Percentiles rank a stretch among this genome's conserved stretches.
phyloP scores from a whole-genome alignment of 2,329 filamentous ascomycete genomes.

The Monosporascus sp. region DNA sequence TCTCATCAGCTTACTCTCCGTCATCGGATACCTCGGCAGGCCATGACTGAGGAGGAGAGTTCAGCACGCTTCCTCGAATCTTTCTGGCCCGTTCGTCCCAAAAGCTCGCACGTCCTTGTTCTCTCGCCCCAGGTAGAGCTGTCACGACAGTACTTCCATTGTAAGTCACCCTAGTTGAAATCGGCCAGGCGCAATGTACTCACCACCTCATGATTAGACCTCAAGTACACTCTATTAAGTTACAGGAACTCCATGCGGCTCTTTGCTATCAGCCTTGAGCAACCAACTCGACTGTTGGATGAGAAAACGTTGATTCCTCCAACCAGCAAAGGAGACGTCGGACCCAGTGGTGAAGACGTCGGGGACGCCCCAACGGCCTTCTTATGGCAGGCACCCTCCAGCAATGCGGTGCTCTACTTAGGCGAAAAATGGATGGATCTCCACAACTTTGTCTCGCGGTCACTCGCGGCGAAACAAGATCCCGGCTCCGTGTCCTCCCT shows the following conservation, averaged over 20 bases:
- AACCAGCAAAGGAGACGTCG: slow-evolving; percentile 11
- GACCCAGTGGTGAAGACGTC: slow-evolving; percentile 21
- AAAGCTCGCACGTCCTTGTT: slow-evolving; percentile 71
- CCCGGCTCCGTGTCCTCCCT: slow-evolving; percentile 33
- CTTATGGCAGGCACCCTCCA: slow-evolving; percentile 79
- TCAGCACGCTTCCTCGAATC: slow-evolving; percentile 76
- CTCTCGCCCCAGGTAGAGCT: slow-evolving; percentile 78
- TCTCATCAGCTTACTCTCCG: slow-evolving; percentile 62
- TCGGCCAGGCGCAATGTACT: neutral
- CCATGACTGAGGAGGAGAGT: slow-evolving; percentile 61
- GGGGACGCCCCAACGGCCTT: slow-evolving; percentile 51
- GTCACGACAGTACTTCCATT: slow-evolving; percentile 78
- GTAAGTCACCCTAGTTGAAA: slow-evolving; percentile 31
- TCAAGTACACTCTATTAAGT: slow-evolving; percentile 72
- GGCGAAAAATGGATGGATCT: slow-evolving; percentile 84
- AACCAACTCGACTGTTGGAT: slow-evolving; percentile 61
- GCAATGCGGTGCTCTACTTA: slow-evolving; percentile 75
- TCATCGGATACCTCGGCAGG: slow-evolving; percentile 62
- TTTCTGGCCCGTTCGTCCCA: slow-evolving; percentile 69
- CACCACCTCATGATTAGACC: slow-evolving; percentile 37
- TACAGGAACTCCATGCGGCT: slow-evolving; percentile 69
- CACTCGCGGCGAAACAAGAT: slow-evolving; percentile 43
- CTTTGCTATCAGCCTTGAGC: slow-evolving; percentile 74
- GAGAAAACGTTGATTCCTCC: slow-evolving; percentile 52
- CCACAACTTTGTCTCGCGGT: slow-evolving; percentile 69